phyloP scores from a whole-genome alignment of 2,329 filamentous ascomycete genomes.

The Claviceps fusiformis region DNA sequence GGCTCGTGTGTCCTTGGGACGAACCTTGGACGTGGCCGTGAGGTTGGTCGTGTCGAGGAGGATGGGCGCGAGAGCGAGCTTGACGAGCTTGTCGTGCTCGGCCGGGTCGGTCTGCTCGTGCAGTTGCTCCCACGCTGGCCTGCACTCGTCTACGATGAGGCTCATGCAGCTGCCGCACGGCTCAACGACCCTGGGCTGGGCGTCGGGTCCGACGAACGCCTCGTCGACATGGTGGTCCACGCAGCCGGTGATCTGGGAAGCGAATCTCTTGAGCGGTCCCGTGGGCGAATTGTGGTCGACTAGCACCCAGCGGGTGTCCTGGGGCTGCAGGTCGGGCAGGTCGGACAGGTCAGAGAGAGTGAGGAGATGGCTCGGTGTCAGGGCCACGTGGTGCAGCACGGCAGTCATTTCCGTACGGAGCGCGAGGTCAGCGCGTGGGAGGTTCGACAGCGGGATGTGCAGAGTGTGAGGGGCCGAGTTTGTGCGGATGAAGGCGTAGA shows the following conservation, averaged over 20 bases:
- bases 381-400: conserved; percentile 46
- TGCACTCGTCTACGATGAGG: conserved; percentile 48
- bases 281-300: conserved; percentile 70
- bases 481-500: conserved; percentile 62
- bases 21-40: conserved; percentile 49
- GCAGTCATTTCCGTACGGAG: conserved; percentile 62
- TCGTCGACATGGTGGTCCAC: conserved; percentile 77
- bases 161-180: conserved; percentile 62
- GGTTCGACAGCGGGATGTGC: conserved; percentile 62
- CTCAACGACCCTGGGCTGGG: conserved; percentile 46
- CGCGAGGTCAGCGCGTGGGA: conserved; percentile 51
- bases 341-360: conserved; percentile 40
- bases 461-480: conserved; percentile 38
- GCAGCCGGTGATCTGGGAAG: conserved; percentile 43
- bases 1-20: conserved; percentile 43
- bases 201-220: conserved; percentile 30
- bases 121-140: conserved; percentile 43
- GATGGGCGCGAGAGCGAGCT: conserved; percentile 55
- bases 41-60: conserved; percentile 62
- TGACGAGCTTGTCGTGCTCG: conserved; percentile 46
- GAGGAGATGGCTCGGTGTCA: conserved; percentile 48
- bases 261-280: conserved; percentile 42
- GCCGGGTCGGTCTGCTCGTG: conserved; percentile 1
- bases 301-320: conserved; percentile 54
- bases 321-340: conserved; percentile 33